Conservation (phyloP, 352 stramenopile species). For the Phytophthora ramorum region DNA sequence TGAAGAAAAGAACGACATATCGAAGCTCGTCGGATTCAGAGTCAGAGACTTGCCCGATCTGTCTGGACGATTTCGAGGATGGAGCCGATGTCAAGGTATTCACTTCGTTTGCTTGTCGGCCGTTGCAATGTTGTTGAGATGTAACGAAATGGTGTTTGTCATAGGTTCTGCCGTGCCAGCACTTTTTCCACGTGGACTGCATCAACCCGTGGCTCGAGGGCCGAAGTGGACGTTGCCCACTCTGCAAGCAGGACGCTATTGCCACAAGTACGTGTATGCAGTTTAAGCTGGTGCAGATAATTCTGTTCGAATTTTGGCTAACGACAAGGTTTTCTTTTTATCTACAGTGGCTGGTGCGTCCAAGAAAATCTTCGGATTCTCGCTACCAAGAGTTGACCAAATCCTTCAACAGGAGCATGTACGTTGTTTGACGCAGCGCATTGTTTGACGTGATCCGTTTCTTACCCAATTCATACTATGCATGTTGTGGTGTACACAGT, state of each 20-base stretch:
- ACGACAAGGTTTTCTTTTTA: not conserved
- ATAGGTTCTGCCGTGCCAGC: slow-evolving; percentile 78
- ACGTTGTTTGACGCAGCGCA: slow-evolving; percentile 9
- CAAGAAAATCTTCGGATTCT: slow-evolving; percentile 74
- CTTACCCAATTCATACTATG: slow-evolving; percentile 19
- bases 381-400: slow-evolving; percentile 63
- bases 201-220: slow-evolving; percentile 89
- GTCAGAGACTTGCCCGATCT: slow-evolving; percentile 73
- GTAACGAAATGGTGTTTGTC: not conserved
- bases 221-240: slow-evolving; percentile 76
- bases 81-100: slow-evolving; percentile 63
- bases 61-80: slow-evolving; percentile 73
- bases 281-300: not conserved
- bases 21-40: slow-evolving; percentile 36
- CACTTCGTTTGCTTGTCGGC: not conserved
- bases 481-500: slow-evolving; percentile 44
- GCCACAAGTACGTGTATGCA: slow-evolving; percentile 48
- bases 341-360: slow-evolving; percentile 48
- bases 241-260: slow-evolving; percentile 88
- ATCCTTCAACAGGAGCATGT: slow-evolving; percentile 84
- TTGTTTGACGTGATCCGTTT: not conserved
- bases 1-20: slow-evolving; percentile 17
- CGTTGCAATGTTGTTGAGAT: not conserved
- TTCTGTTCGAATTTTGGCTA: not conserved
- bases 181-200: slow-evolving; percentile 88